These are phyloP conservation scores for Dissophora ornata DNA, from an alignment of 192 early-diverging fungal genomes.

Conservation along the genomic window DNA sequence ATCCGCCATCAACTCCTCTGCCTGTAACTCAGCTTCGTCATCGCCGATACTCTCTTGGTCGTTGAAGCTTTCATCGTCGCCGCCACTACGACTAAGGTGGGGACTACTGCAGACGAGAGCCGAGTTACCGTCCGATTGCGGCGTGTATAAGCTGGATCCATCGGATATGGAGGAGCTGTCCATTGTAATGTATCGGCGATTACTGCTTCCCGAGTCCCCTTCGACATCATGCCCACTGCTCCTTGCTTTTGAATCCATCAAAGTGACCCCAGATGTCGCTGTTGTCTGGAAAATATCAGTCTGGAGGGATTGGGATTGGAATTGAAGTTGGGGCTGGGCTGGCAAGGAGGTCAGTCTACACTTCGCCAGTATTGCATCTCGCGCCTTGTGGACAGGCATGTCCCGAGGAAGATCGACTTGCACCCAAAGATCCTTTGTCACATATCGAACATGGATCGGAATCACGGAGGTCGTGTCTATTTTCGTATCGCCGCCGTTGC, in stretches of 20 bases:
- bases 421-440: constrained; percentile 44
- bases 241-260: too few species aligned
- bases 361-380: constrained; percentile 33
- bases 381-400: constrained; percentile 34
- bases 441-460: constrained; percentile 46
- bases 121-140: background rate
- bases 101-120: background rate
- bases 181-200: too few species aligned
- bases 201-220: too few species aligned
- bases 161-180: background rate
- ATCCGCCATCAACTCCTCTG: constrained; percentile 36
- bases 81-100: background rate
- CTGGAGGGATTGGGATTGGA: too few species aligned
- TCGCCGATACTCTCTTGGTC: constrained; percentile 41
- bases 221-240: too few species aligned
- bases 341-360: constrained; percentile 29
- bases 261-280: too few species aligned
- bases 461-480: constrained; percentile 14
- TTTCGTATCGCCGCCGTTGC: background rate
- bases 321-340: background rate
- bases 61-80: constrained; percentile 24
- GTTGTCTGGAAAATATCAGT: too few species aligned
- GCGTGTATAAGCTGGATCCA: background rate
- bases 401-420: constrained; percentile 37
- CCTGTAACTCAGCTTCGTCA: constrained; percentile 43